Evolutionary conservation across 139 green algal genomes (phyloP).

Genomic region (Chlamydomonas schloesseri): DNA sequence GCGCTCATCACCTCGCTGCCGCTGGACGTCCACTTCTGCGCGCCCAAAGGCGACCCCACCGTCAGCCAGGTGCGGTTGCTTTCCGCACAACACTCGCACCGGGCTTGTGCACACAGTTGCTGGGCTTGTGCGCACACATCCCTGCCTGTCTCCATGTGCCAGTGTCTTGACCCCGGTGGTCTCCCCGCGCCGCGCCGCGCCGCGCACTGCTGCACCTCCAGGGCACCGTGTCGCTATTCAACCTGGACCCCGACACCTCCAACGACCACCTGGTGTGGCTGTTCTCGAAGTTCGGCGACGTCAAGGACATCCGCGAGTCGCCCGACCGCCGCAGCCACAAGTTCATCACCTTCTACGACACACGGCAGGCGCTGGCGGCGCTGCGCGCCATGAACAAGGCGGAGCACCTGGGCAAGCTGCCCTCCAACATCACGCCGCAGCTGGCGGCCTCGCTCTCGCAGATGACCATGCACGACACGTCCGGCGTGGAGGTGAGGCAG

Average conservation of each 20-base stretch:
- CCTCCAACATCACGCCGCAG: conserved; percentile 57
- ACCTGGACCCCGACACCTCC: conserved; percentile 76
- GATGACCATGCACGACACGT: conserved; percentile 20
- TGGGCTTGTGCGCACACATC: too few species aligned
- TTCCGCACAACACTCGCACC: too few species aligned
- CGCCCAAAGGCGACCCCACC: conserved; percentile 66
- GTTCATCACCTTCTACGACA: conserved; percentile 94
- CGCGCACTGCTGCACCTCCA: too few species aligned
- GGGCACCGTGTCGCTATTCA: conserved; percentile 89
- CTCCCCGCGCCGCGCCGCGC: too few species aligned
- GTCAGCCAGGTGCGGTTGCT: conserved; percentile 72
- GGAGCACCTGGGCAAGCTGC: conserved; percentile 62
- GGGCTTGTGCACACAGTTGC: too few species aligned
- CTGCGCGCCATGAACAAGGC: conserved; percentile 73
- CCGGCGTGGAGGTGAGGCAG: conserved; percentile 8
- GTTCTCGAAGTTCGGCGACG: conserved; percentile 89
- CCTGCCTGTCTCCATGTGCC: too few species aligned
- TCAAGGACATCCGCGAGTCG: conserved; percentile 76
- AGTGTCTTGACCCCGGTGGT: too few species aligned
- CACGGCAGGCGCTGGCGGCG: conserved; percentile 70
- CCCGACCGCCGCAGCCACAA: conserved; percentile 76
- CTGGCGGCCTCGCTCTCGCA: conserved; percentile 44
- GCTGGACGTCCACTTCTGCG: conserved; percentile 81
- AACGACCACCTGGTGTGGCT: conserved; percentile 82
- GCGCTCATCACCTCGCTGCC: conserved; percentile 47